phyloP scores from a whole-genome alignment of 1,284 basidiomycete species.

The Phellinidium pouzarii region DNA sequence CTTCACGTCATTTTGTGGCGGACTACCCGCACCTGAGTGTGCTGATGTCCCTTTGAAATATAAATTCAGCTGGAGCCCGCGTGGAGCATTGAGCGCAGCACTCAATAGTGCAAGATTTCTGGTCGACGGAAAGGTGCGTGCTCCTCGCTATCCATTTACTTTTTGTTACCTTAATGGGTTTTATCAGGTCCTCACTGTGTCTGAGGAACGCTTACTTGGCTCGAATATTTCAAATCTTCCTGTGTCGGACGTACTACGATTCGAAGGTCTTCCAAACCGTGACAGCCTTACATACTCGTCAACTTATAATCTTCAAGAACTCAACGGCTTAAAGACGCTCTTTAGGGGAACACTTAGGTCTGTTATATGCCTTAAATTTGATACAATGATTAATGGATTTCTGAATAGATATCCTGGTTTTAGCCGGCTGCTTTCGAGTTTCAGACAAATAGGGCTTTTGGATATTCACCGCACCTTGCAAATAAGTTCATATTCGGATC shows the following conservation, averaged over 20 bases:
- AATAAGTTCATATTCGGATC: slow-evolving; percentile 38
- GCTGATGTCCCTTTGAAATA: slow-evolving; percentile 71
- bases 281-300: slow-evolving; percentile 76
- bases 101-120: slow-evolving; percentile 73
- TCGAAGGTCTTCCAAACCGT: slow-evolving; percentile 89
- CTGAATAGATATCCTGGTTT: slow-evolving; percentile 78
- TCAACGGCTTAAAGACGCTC: slow-evolving; percentile 54
- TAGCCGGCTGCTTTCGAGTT: slow-evolving; percentile 65
- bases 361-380: slow-evolving; percentile 15
- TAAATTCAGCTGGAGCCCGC: slow-evolving; percentile 94
- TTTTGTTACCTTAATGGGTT: neutral
- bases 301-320: slow-evolving; percentile 58
- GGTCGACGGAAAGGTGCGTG: slow-evolving; percentile 48
- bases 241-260: slow-evolving; percentile 57
- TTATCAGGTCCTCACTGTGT: slow-evolving; percentile 1
- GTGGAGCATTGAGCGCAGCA: slow-evolving; percentile 81
- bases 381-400: neutral
- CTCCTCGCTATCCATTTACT: neutral
- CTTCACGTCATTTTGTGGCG: slow-evolving; percentile 92
- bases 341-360: slow-evolving; percentile 84
- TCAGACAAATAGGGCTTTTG: slow-evolving; percentile 72
- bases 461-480: slow-evolving; percentile 35
- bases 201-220: slow-evolving; percentile 49
- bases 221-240: slow-evolving; percentile 60
- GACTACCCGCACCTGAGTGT: slow-evolving; percentile 77